These are phyloP conservation scores for Oryza nivara DNA, from an alignment of 176 grass and related monocot genomes.

Conservation along the genomic window DNA sequence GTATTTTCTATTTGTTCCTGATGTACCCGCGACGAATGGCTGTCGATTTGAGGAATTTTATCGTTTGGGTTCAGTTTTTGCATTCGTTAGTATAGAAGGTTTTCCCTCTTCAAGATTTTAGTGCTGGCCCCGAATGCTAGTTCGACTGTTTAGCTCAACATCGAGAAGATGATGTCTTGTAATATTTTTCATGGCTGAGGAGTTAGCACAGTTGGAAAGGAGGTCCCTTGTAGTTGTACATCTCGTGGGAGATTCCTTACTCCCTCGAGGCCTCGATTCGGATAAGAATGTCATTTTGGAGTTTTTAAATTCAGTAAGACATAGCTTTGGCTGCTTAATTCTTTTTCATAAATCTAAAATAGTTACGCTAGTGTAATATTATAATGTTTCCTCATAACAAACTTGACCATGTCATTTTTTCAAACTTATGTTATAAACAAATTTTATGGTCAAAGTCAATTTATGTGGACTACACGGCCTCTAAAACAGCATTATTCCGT, in stretches of 20 bases:
- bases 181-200: not conserved
- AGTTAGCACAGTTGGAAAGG: not conserved
- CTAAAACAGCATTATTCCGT: not conserved
- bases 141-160: not conserved
- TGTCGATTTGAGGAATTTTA: not conserved
- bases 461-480: not conserved
- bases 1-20: not conserved
- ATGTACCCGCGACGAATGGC: not conserved
- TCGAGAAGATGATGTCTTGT: not conserved
- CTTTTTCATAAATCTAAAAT: not conserved
- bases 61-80: not conserved
- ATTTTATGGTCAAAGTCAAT: not conserved
- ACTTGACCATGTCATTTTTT: not conserved
- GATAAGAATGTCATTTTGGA: not conserved
- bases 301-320: not conserved
- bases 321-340: not conserved
- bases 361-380: not conserved
- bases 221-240: not conserved
- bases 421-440: not conserved
- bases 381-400: not conserved
- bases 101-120: not conserved
- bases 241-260: not conserved
- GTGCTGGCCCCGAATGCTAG: not conserved
- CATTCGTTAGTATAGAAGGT: not conserved
- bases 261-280: not conserved